Conservation (phyloP, 1,139 yeast genomes). For the Hemisphaericaspora lyxosophila region DNA sequence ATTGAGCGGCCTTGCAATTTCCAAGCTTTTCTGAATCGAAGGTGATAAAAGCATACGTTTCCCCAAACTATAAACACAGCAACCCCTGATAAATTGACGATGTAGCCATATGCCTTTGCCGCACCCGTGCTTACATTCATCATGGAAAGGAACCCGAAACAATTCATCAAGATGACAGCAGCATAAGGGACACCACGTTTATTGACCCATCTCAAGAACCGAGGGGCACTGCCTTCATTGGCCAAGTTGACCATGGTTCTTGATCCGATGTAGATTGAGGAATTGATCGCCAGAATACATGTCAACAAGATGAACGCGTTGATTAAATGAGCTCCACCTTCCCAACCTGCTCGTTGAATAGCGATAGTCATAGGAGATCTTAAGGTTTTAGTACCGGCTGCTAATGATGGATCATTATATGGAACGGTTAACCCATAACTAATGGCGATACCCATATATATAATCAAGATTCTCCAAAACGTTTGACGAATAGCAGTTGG, state of each 20-base stretch:
- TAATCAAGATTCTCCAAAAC: constrained; percentile 50
- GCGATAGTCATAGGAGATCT: constrained; percentile 48
- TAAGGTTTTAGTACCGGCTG: constrained; percentile 26
- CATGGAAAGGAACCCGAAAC: constrained; percentile 51
- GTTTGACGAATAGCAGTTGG: constrained; percentile 63
- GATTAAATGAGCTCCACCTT: constrained; percentile 48
- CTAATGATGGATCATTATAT: constrained; percentile 42
- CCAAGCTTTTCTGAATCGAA: constrained; percentile 54
- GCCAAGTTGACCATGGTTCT: constrained; percentile 53
- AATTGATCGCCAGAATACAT: constrained; percentile 54
- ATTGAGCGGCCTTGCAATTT: constrained; percentile 41
- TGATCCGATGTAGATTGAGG: constrained; percentile 53
- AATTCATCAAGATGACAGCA: constrained; percentile 48
- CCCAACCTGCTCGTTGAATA: constrained; percentile 48
- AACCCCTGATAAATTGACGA: constrained; percentile 56
- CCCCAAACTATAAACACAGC: constrained; percentile 61
- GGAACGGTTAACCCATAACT: constrained; percentile 58
- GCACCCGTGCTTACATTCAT: constrained; percentile 55
- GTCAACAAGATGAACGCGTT: constrained; percentile 53
- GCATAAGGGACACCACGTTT: constrained; percentile 50
- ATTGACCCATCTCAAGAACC: constrained; percentile 40
- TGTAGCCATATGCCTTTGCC: constrained; percentile 51
- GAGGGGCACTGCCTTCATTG: constrained; percentile 50
- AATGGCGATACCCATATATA: constrained; percentile 56
- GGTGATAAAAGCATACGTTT: constrained; percentile 49